Evolutionary conservation across 2,329 filamentous ascomycete genomes (phyloP).

Genomic region (Fusarium continuum): DNA sequence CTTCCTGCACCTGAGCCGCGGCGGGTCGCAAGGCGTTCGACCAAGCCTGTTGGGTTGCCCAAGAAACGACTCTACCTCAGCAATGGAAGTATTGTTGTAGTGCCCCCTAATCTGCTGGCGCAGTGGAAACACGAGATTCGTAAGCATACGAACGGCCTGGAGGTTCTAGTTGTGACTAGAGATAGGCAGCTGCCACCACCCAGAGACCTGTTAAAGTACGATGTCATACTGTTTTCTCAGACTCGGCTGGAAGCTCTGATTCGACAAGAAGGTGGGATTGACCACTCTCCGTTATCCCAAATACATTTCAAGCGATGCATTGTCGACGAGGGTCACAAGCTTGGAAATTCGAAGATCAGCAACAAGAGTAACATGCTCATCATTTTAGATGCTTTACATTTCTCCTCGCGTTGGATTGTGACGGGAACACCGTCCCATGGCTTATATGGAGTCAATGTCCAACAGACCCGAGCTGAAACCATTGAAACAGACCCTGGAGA

Average conservation of each 20-base stretch:
- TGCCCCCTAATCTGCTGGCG: conserved; percentile 81
- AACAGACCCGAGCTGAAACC: neutral
- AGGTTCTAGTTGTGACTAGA: conserved; percentile 69
- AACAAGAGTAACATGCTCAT: conserved; percentile 65
- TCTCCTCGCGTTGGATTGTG: conserved; percentile 86
- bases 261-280: conserved; percentile 45
- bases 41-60: conserved; percentile 29
- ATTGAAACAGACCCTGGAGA: neutral
- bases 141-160: conserved; percentile 76
- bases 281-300: conserved; percentile 68
- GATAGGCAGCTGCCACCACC: conserved; percentile 64
- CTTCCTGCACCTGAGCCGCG: conserved; percentile 56
- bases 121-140: conserved; percentile 86
- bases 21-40: conserved; percentile 35
- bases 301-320: conserved; percentile 90
- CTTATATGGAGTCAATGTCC: conserved; percentile 71
- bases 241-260: conserved; percentile 73
- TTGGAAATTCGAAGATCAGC: conserved; percentile 70
- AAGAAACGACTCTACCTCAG: conserved; percentile 69
- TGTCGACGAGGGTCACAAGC: conserved; percentile 89
- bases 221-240: conserved; percentile 82
- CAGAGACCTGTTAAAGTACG: conserved; percentile 69
- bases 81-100: conserved; percentile 77
- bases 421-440: conserved; percentile 90
- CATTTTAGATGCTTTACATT: conserved; percentile 62